Evolutionary conservation across 176 grass and related monocot species (phyloP).

Genomic region (Cocos nucifera): DNA sequence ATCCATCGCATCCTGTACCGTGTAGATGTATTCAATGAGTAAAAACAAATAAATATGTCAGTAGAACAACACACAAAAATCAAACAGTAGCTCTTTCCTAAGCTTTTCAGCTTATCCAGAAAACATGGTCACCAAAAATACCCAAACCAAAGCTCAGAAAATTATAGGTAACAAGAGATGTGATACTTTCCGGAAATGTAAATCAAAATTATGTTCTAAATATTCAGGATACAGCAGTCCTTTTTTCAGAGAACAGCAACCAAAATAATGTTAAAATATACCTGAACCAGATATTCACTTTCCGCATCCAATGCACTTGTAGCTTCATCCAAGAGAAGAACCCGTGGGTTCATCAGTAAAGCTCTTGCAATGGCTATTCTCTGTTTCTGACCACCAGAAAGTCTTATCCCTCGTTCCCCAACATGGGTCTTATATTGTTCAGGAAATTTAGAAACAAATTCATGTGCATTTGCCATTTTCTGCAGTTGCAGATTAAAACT

Average conservation of each 20-base stretch:
- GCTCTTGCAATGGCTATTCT: conserved; percentile 96
- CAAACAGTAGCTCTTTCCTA: no score
- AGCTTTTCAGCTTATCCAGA: no score
- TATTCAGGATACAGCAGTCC: no score
- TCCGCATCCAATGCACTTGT: conserved; percentile 97
- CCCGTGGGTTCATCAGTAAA: conserved; percentile 89
- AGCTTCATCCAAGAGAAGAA: conserved; percentile 94
- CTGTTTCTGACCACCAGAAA: conserved; percentile 94
- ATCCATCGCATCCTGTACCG: conserved; percentile 92
- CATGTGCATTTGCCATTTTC: conserved; percentile 98
- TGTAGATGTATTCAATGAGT: background rate
- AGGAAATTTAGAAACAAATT: conserved; percentile 74
- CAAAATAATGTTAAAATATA: conserved; percentile 10
- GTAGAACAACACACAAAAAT: no score
- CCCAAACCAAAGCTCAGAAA: no score
- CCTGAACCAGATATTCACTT: conserved; percentile 98
- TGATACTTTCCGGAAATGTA: no score
- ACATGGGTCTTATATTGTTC: conserved; percentile 85
- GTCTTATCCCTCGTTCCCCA: conserved; percentile 79
- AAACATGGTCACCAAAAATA: no score
- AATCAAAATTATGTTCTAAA: no score
- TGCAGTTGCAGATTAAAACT: conserved; percentile 13
- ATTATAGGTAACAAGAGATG: no score
- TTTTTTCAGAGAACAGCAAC: no score
- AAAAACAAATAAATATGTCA: no score